A percentile compares a stretch with the other conserved stretches of the same genome.
phyloP scores from a whole-genome alignment of 1,139 yeast species.

The Lipomyces yarrowii region DNA sequence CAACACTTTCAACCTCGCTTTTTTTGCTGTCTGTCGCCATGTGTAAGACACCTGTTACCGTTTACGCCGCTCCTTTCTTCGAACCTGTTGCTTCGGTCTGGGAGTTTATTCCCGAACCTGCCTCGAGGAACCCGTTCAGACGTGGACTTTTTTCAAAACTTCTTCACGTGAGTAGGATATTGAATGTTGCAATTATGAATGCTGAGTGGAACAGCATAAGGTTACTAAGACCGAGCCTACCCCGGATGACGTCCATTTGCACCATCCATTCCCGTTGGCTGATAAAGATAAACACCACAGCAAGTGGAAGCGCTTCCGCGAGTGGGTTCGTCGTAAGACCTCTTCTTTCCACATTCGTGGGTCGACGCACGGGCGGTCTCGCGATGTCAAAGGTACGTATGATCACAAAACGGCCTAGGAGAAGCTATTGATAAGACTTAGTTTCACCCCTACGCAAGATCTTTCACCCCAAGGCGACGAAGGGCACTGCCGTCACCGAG shows the following conservation, averaged over 20 bases:
- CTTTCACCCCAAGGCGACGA: not conserved
- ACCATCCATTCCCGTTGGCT: not conserved
- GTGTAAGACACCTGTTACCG: not conserved
- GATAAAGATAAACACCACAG: not conserved
- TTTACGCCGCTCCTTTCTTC: not conserved
- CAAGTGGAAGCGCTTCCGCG: not conserved
- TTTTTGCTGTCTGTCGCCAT: not conserved
- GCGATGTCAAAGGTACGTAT: not conserved
- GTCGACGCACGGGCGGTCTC: not conserved
- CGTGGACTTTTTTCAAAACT: not conserved
- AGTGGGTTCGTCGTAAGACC: not conserved
- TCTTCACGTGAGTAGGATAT: not conserved
- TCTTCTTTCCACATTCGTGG: not conserved
- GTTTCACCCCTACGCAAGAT: not conserved
- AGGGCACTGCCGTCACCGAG: not conserved
- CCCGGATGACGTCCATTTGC: not conserved
- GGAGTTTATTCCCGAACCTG: not conserved
- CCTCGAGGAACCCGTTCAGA: not conserved
- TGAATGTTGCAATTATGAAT: not conserved
- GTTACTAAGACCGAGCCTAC: not conserved
- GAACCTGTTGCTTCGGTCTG: not conserved
- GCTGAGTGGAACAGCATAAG: not conserved
- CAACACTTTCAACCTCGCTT: not conserved
- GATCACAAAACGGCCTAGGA: not conserved
- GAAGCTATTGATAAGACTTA: not conserved